Conservation (phyloP, 2,329 filamentous ascomycete genomes). For the Huntiella savannae region DNA sequence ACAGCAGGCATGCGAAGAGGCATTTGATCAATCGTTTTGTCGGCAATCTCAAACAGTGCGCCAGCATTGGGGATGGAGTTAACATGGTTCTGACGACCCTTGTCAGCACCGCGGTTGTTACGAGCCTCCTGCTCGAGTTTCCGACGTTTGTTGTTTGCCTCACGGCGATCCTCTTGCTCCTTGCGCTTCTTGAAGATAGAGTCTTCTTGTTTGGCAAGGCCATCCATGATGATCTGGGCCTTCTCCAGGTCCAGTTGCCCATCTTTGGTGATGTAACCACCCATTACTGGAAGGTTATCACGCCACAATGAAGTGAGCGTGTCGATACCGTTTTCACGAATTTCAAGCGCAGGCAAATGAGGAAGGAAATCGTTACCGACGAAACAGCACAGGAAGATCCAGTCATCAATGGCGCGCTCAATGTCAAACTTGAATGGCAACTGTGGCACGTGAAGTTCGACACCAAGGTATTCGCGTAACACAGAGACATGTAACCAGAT, state of each 20-base stretch:
- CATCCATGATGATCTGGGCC: conserved; percentile 73
- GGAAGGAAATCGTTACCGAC: conserved; percentile 97
- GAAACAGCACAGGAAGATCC: conserved; percentile 99
- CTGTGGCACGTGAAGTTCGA: conserved; percentile 67
- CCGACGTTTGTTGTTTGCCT: conserved; percentile 60
- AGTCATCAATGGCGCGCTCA: conserved; percentile 86
- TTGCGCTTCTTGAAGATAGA: conserved; percentile 78
- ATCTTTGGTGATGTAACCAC: conserved; percentile 89
- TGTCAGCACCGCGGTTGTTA: conserved; percentile 12
- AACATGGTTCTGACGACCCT: conserved; percentile 11
- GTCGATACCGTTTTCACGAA: conserved; percentile 92
- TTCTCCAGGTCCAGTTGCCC: conserved; percentile 73
- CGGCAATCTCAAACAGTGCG: conserved; percentile 9
- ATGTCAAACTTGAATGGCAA: conserved; percentile 82
- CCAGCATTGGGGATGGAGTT: conserved; percentile 8
- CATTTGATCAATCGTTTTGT: conserved; percentile 46
- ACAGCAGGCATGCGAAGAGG: conserved; percentile 84
- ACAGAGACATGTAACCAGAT: conserved; percentile 95
- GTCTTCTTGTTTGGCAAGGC: conserved; percentile 81
- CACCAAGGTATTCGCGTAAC: conserved; percentile 77
- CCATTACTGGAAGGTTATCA: conserved; percentile 78
- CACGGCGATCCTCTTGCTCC: conserved; percentile 66
- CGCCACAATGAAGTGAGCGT: conserved; percentile 94
- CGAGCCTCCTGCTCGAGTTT: conserved; percentile 46
- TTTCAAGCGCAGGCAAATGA: conserved; percentile 91